These are phyloP conservation scores for Centella asiatica DNA, from an alignment of 129 eudicot genomes.

Conservation along the genomic window DNA sequence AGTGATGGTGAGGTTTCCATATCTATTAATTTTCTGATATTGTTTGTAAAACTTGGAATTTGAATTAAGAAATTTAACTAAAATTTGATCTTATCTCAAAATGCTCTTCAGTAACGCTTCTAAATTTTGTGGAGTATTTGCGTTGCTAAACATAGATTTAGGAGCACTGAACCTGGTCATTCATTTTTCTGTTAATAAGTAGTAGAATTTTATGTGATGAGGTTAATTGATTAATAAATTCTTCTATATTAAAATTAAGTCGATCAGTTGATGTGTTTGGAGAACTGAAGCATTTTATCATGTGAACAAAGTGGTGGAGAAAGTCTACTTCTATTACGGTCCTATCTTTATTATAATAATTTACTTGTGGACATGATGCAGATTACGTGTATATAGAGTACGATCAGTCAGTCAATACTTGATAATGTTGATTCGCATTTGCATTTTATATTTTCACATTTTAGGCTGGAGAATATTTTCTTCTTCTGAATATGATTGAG, in stretches of 20 bases:
- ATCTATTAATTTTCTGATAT: neutral
- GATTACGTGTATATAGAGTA: neutral
- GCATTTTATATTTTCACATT: too few species aligned
- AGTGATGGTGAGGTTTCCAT: slow-evolving; percentile 11
- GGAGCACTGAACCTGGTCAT: neutral
- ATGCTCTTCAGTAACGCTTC: too few species aligned
- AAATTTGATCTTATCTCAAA: too few species aligned
- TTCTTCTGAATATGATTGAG: too few species aligned
- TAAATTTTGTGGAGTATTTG: too few species aligned
- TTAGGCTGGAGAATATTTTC: too few species aligned
- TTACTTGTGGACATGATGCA: neutral
- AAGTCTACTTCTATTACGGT: neutral
- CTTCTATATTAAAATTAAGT: neutral
- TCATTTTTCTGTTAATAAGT: neutral
- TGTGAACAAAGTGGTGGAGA: neutral
- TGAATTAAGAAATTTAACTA: too few species aligned
- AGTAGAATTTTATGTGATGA: neutral
- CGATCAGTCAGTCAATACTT: too few species aligned
- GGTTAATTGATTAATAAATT: neutral
- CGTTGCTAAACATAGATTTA: too few species aligned
- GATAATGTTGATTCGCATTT: too few species aligned
- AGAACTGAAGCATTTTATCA: neutral
- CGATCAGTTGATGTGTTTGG: neutral
- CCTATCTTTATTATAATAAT: too few species aligned
- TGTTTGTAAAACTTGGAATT: too few species aligned